Evolutionary conservation across 176 grass and related monocot genomes (phyloP), one percentile per base, ranked within the genome.

Genomic region (Lolium perenne): DNA sequence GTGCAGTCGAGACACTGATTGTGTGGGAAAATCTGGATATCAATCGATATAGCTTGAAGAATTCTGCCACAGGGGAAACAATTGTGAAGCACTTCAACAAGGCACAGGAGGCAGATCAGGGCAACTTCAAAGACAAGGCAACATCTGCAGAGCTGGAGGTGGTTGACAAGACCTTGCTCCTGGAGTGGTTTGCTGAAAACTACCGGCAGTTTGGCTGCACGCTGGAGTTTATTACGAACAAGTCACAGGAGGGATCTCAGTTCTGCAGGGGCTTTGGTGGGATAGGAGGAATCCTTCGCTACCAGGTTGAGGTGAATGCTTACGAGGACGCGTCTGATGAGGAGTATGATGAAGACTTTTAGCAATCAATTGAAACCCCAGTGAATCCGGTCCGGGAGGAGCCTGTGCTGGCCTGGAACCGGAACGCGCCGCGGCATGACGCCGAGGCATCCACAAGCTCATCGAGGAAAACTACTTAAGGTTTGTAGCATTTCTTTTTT

Each of bases 211-310:
- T 88, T 35, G 86, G 86, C 54, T 88, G 86, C 86, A 46, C 70
- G 12, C 49, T 88, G 12, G 86, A 88, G 79, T 88, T 88, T 4
- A 40, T 88, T 32, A 88, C 79, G 8, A 88, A 88, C 32, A 88
- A 82, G 51, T 88, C 86, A 5, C 86, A 82, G 62, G 86, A 88
- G 75, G 86, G 86, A 3, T 88, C 86, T 48, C 86, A 88, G 59
- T 88, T 88, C 25, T 82, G 80, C 79, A 43, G 79, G 79, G 86
- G 86, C 71, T 88, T 88, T 82, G 86, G 86, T 49, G 86, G 79
- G 29, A 88, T 88, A 46, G 79, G 86, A 29, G 86, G 86, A 1
- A 88, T 88, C 38, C 86, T 88, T 48, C 86, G 86, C 29, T 88
- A 88, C 61, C 79, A 82, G 57, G 47, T 82, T n/a, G 86, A 88